Percentiles rank a stretch among this genome's conserved stretches.
These are phyloP conservation scores for Paratinospora sagittata DNA, from an alignment of 164 flowering plant genomes.

Conservation along the genomic window DNA sequence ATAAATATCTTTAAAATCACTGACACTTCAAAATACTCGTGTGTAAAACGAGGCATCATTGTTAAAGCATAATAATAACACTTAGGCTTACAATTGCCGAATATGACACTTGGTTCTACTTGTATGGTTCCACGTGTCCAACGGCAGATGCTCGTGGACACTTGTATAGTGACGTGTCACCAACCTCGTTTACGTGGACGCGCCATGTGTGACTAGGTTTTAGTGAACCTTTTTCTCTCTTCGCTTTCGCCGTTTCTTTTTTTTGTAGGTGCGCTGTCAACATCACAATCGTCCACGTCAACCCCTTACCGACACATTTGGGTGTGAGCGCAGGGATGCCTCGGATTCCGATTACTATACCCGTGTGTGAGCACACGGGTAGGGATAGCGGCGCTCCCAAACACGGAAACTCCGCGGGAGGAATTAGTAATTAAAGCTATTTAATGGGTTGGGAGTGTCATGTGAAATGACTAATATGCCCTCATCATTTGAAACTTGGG, in stretches of 20 bases:
- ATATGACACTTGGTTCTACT: too few species aligned
- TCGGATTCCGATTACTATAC: background rate
- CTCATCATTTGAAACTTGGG: background rate
- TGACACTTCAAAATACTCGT: too few species aligned
- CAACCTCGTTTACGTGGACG: slow-evolving; percentile 4
- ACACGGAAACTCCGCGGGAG: background rate
- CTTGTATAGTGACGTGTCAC: background rate
- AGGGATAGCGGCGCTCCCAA: background rate
- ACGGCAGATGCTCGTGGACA: background rate
- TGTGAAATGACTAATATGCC: background rate
- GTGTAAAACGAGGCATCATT: too few species aligned
- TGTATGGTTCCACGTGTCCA: too few species aligned
- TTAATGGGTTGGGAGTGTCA: background rate
- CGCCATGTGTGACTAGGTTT: background rate
- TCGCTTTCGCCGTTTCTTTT: too few species aligned
- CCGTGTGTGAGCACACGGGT: background rate
- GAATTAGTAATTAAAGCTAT: too few species aligned
- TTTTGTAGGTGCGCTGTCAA: background rate
- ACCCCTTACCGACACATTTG: background rate
- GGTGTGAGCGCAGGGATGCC: background rate
- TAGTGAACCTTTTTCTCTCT: too few species aligned
- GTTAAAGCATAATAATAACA: too few species aligned
- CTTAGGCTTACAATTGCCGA: too few species aligned
- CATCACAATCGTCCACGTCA: background rate
- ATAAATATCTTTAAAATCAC: too few species aligned